These are phyloP conservation scores for Fusarium beomiforme DNA, from an alignment of 2,329 filamentous ascomycete species.

Conservation along the genomic window DNA sequence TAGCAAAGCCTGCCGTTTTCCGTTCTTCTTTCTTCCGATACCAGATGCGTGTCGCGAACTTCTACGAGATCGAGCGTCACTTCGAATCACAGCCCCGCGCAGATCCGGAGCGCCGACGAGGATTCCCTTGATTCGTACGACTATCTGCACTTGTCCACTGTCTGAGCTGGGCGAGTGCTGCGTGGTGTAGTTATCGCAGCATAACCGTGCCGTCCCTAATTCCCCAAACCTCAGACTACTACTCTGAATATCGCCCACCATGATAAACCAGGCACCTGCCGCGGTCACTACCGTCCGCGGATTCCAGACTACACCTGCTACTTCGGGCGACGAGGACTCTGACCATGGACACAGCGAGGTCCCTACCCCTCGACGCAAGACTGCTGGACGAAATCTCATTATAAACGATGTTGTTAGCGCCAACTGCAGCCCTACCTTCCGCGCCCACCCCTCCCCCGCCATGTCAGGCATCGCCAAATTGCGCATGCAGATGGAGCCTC, in stretches of 20 bases:
- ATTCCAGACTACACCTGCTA: slow-evolving; percentile 63
- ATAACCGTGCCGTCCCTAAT: slow-evolving; percentile 29
- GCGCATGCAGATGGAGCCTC: slow-evolving; percentile 81
- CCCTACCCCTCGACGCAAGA: slow-evolving; percentile 51
- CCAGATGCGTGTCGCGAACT: slow-evolving; percentile 66
- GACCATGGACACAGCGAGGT: slow-evolving; percentile 57
- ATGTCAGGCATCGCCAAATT: slow-evolving; percentile 83
- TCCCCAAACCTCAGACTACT: neutral
- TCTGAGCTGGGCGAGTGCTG: slow-evolving; percentile 26
- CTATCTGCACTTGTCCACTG: slow-evolving; percentile 30
- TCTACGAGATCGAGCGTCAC: slow-evolving; percentile 60
- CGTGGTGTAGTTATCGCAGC: slow-evolving; percentile 31
- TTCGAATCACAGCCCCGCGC: slow-evolving; percentile 63
- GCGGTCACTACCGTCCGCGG: slow-evolving; percentile 66
- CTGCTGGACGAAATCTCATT: slow-evolving; percentile 54
- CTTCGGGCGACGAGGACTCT: slow-evolving; percentile 68
- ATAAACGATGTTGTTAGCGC: slow-evolving; percentile 69
- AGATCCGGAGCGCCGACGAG: slow-evolving; percentile 69
- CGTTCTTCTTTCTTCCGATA: slow-evolving; percentile 61
- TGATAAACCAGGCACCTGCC: slow-evolving; percentile 59
- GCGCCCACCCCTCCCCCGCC: slow-evolving; percentile 62
- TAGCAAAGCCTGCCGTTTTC: slow-evolving; percentile 57
- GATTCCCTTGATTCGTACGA: slow-evolving; percentile 54
- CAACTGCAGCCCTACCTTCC: slow-evolving; percentile 70
- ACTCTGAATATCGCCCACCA: slow-evolving; percentile 43